Conservation (phyloP, 225 moss, liverwort and hornwort genomes). For the Pseudisothecium myosuroides region DNA sequence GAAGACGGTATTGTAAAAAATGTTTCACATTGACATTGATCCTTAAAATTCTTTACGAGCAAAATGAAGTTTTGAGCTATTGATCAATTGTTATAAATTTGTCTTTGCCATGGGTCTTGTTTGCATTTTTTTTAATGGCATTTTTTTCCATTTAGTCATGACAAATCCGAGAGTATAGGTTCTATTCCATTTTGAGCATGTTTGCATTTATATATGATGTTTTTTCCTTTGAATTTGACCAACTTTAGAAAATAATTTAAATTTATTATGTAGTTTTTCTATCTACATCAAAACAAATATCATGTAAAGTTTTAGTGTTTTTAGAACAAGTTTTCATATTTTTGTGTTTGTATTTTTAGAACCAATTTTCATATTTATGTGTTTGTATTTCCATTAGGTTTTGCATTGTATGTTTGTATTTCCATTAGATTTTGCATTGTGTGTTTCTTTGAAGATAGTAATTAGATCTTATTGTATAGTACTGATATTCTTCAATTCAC, state of each 20-base stretch:
- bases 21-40: background rate
- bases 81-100: background rate
- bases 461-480: background rate
- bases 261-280: background rate
- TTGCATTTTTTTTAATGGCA: background rate
- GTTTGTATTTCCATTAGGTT: background rate
- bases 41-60: no score
- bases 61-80: background rate
- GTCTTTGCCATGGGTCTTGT: background rate
- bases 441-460: background rate
- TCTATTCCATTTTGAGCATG: background rate
- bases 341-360: background rate
- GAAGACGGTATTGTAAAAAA: background rate
- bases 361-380: background rate
- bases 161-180: fast-evolving
- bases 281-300: background rate
- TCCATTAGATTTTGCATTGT: background rate
- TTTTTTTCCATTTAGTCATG: background rate
- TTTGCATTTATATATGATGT: background rate
- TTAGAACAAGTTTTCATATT: background rate
- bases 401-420: background rate
- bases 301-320: background rate
- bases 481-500: background rate
- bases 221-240: background rate
- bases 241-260: background rate